Evolutionary conservation across 805 yeast species (phyloP).

Genomic region (Komagataella kurtzmanii): DNA sequence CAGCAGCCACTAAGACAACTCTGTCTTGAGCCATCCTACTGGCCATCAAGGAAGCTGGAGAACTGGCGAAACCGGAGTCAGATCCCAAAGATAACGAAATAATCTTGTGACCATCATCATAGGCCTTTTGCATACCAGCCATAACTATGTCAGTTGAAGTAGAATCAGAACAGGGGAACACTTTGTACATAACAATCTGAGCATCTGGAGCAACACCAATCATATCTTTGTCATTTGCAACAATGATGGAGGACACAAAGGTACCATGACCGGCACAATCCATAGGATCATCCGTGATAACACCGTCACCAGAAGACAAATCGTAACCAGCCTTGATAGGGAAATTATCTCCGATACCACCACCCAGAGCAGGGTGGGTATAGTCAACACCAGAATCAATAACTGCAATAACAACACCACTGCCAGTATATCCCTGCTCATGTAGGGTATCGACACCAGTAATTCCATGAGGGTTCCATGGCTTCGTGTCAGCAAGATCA

Average conservation of each 20-base stretch:
- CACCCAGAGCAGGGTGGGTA: slow-evolving; percentile 9
- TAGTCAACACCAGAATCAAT: slow-evolving; percentile 8
- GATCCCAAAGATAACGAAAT: slow-evolving; percentile 9
- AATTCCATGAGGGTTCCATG: slow-evolving; percentile 8
- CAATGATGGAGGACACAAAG: slow-evolving; percentile 11
- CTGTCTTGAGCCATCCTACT: slow-evolving; percentile 6
- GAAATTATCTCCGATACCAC: slow-evolving; percentile 7
- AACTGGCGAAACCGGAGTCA: slow-evolving; percentile 4
- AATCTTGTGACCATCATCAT: slow-evolving; percentile 5
- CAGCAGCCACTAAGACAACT: slow-evolving; percentile 9
- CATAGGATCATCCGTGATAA: slow-evolving; percentile 5
- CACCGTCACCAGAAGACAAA: slow-evolving; percentile 5
- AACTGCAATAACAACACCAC: slow-evolving; percentile 7
- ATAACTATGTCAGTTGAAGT: slow-evolving; percentile 8
- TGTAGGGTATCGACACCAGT: slow-evolving; percentile 10
- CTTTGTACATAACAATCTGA: slow-evolving; percentile 7
- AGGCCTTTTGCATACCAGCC: slow-evolving; percentile 6
- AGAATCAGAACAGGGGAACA: slow-evolving; percentile 9
- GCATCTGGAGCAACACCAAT: slow-evolving; percentile 10
- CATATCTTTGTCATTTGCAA: slow-evolving; percentile 6
- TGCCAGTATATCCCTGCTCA: slow-evolving; percentile 7
- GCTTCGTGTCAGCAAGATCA: background rate
- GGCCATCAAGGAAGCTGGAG: slow-evolving; percentile 7
- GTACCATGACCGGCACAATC: slow-evolving; percentile 14
- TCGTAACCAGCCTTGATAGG: slow-evolving; percentile 9